Evolutionary conservation across 1,284 basidiomycete genomes (phyloP), one percentile per base, ranked within the genome.

Genomic region (Serendipita sp.): DNA sequence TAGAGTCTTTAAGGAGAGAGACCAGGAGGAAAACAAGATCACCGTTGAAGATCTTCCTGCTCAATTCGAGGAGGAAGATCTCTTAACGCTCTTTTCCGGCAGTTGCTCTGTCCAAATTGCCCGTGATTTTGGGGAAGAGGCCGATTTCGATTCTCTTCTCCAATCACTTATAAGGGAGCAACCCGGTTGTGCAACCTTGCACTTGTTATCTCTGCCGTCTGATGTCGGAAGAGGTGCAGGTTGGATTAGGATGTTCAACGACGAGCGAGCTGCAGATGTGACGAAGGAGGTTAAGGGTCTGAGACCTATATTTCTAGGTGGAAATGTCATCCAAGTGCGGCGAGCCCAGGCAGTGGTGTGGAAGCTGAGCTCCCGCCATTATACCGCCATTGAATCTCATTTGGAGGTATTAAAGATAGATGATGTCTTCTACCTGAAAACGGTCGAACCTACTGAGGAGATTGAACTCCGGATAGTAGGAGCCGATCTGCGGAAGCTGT

Each of bases 201-300:
- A 30, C 53, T 26, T 58, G 26, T 8, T 35, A 34, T 29, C 53
- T 30, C 53, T 58, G 8, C 29, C 29, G 8, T 10, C 53, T n/a
- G 53, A 35, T 4, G 15, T 58, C 6, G 53, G 34, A n/a, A n/a
- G 34, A 5, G 53, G 53, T 58, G 53, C 53, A n/a, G 53, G 29
- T n/a, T 58, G 53, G 53, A 58, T 58, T 22, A 22, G 53, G 26
- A 58, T 58, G 53, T 30, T n/a, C 32, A 58, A 58, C n/a, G 53
- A 58, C 17, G 53, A 58, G 29, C 12, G 53, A 34, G 53, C 32
- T 8, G 32, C 17, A n/a, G 53, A 58, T n/a, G 53, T 58, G 8
- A 34, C 29, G 22, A 58, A 8, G 8, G 53, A 58, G 53, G n/a
- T 58, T 1, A 26, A 26, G 17, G 53, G 53, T 8, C 53, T 58